Conservation (phyloP, 257 asterid genomes). For the Asclepias syriaca region DNA sequence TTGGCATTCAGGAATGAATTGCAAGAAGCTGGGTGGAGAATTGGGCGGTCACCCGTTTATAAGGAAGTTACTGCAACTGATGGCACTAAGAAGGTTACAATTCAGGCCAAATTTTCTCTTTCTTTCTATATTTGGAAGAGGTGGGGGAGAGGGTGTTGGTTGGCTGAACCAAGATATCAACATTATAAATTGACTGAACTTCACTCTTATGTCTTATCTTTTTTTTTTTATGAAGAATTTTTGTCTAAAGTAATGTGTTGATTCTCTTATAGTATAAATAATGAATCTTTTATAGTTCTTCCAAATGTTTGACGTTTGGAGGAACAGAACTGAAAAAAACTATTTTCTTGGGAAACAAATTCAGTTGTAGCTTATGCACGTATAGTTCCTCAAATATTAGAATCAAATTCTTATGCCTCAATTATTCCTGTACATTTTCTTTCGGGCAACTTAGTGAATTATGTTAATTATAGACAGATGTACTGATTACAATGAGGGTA, state of each 20-base stretch:
- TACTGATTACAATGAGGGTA: neutral
- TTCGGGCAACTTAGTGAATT: neutral
- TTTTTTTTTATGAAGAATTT: neutral
- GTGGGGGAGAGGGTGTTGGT: too few relatives aligned
- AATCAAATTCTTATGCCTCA: neutral
- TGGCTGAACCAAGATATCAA: neutral
- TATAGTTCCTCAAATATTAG: neutral
- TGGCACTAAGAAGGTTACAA: conserved; percentile 84
- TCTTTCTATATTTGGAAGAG: neutral
- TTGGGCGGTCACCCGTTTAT: conserved; percentile 71
- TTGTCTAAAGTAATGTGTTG: neutral
- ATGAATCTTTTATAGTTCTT: neutral
- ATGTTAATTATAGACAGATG: neutral
- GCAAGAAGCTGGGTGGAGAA: conserved; percentile 79
- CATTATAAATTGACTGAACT: neutral
- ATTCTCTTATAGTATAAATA: neutral
- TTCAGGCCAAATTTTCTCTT: conserved; percentile 2
- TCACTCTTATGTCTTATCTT: neutral
- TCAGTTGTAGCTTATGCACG: neutral
- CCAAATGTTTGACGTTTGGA: neutral
- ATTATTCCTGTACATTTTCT: neutral
- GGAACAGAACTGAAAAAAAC: neutral
- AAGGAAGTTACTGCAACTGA: conserved; percentile 68
- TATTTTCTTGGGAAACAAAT: neutral
- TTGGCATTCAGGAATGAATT: conserved; percentile 71